Base-by-base conservation (phyloP, 192 early-diverging fungal species). In the Chytriomyces confervae region DNA sequence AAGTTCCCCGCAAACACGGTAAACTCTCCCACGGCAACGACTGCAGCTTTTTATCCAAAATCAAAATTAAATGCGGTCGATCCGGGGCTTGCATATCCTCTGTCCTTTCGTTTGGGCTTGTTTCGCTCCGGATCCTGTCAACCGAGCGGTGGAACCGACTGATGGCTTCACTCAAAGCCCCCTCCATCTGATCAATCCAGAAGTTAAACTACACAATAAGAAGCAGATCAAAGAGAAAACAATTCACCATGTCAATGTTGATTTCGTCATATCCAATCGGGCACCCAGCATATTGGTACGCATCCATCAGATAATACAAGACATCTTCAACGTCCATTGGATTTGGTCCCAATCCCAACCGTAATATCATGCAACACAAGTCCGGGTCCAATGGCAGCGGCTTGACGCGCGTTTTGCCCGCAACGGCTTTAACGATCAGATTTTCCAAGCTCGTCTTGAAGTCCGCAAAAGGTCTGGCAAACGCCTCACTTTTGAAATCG, bases 1-100 rank as follows among this genome's bases (percentile, higher is more conserved):
- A 81, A 61, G 86, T 83, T 5, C 78, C 80, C 51, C 94, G 88
- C 46, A 99, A 69, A 27, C 82, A 84, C 0, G 95, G 94, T 27
- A 96, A 71, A 60, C 88, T 92, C 80, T 99, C 98, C 91, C 97
- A 95, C 2, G 98, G 98, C 5, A 98, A 82, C 69, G 86, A 84
- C 71, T 97, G 94, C 0, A 91, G 80, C 68, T 95, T 83, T 77
- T 95, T 95, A 69, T 98, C 97, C 29, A 95, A 84, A 8, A 97
- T 90, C 43, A 99, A 72, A 50, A 99, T 89, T 3, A 94, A 72
- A 80, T 98, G 95, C 43, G 73, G 62, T 23, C n/a, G 7, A 11
- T 75, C 61, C 3, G 13, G 7, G 80, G 18, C 29, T 48, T 53
- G 11, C 1, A 3, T 36, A 36, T 36, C 20, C 20, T 20, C 53